Conservation (phyloP, 2,329 filamentous ascomycete species). For the Penicillium sp. region DNA sequence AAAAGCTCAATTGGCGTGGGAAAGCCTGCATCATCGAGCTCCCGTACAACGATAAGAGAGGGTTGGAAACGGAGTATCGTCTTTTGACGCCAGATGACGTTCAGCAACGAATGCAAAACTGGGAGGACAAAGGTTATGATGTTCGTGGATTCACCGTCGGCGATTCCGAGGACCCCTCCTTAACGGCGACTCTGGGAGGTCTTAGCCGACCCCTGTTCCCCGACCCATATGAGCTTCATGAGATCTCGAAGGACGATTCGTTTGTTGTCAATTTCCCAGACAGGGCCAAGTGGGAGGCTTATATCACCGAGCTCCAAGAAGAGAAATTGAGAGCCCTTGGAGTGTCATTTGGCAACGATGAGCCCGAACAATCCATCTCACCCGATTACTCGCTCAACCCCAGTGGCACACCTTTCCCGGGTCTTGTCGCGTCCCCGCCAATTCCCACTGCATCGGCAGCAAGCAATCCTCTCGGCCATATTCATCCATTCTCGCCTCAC, state of each 20-base stretch:
- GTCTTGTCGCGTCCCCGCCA: conserved; percentile 78
- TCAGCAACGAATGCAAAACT: conserved; percentile 39
- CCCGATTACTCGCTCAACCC: conserved; percentile 65
- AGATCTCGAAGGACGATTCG: conserved; percentile 34
- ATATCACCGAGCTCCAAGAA: conserved; percentile 80
- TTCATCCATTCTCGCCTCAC: conserved; percentile 63
- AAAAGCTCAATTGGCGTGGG: conserved; percentile 71
- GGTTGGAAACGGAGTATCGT: conserved; percentile 44
- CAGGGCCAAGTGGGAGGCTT: conserved; percentile 66
- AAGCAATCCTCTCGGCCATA: conserved; percentile 63
- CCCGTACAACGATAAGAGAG: conserved; percentile 66
- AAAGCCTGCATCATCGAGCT: conserved; percentile 72
- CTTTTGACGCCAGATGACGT: conserved; percentile 44
- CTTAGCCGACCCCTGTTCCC: conserved; percentile 47
- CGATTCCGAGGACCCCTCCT: conserved; percentile 27
- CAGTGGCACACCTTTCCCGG: conserved; percentile 66
- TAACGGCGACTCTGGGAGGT: conserved; percentile 35
- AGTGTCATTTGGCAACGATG: conserved; percentile 75
- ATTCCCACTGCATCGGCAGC: conserved; percentile 74
- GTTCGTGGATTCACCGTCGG: conserved; percentile 43
- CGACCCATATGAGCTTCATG: conserved; percentile 39
- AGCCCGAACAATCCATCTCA: conserved; percentile 66
- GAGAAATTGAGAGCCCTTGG: conserved; percentile 90
- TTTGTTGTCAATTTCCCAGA: conserved; percentile 46
- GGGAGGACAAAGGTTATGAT: conserved; percentile 46